Evolutionary conservation across 345 rosid genomes (phyloP).

Genomic region (Tarenaya hassleriana): DNA sequence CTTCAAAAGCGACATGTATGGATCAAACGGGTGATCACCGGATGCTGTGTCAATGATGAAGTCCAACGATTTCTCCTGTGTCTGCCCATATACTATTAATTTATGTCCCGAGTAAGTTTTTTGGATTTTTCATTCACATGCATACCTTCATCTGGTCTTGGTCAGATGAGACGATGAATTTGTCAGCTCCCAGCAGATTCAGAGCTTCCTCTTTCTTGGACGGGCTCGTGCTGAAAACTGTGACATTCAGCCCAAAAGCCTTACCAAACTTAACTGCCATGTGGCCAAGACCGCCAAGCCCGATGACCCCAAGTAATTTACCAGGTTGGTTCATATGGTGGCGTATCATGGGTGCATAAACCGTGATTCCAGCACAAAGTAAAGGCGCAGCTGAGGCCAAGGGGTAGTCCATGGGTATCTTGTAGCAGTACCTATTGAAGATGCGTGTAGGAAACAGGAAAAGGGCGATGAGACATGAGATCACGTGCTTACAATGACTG

Average conservation of each 20-base stretch:
- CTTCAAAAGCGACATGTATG: constrained; percentile 71
- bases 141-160: constrained; percentile 72
- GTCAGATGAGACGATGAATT: constrained; percentile 67
- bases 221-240: constrained; percentile 73
- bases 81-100: constrained; percentile 38
- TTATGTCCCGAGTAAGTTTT: constrained; percentile 20
- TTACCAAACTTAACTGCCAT: constrained; percentile 96
- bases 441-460: constrained; percentile 13
- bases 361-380: constrained; percentile 90
- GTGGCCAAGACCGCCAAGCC: constrained; percentile 94
- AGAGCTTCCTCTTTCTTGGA: constrained; percentile 84
- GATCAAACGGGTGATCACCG: constrained; percentile 82
- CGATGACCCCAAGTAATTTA: constrained; percentile 71
- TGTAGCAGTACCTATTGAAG: constrained; percentile 64
- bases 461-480: constrained; percentile 12
- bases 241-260: constrained; percentile 75
- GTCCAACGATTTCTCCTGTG: constrained; percentile 54
- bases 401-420: constrained; percentile 60
- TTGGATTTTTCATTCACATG: not conserved
- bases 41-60: constrained; percentile 82
- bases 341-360: constrained; percentile 74
- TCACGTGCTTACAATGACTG: not conserved
- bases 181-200: constrained; percentile 53
- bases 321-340: constrained; percentile 83
- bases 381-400: constrained; percentile 71